Evolutionary conservation across 73 alveolate species (phyloP).

Genomic region (Symbiodinium natans): DNA sequence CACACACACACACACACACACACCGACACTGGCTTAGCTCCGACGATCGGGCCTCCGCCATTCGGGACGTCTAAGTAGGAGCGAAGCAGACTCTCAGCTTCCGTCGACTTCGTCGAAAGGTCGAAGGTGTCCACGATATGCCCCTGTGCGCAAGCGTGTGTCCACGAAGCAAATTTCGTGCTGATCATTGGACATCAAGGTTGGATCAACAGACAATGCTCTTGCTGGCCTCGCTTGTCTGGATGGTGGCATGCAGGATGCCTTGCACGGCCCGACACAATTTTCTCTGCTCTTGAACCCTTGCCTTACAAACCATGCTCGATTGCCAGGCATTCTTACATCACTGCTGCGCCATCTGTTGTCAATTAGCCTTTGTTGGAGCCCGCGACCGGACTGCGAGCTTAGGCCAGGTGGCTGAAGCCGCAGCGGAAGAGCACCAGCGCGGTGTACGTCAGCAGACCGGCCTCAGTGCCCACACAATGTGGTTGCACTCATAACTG

Average conservation of each 20-base stretch:
- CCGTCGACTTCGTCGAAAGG: conserved; percentile 40
- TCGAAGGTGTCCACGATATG: conserved; percentile 88
- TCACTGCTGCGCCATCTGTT: no score
- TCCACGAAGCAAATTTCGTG: no score
- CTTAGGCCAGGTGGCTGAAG: no score
- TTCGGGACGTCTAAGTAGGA: conserved; percentile 78
- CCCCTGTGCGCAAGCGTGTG: conserved; percentile 27
- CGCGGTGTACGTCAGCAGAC: conserved; percentile 86
- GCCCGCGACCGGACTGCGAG: no score
- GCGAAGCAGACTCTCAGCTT: conserved; percentile 79
- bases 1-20: no score
- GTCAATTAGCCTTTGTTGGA: no score
- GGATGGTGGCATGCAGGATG: conserved; percentile 32
- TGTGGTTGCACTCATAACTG: no score
- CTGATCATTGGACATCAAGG: no score
- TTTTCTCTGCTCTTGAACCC: no score
- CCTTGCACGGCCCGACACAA: conserved; percentile 11
- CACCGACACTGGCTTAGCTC: background rate
- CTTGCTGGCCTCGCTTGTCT: conserved; percentile 65
- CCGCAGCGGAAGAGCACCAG: conserved; percentile 83
- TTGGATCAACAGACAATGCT: no score
- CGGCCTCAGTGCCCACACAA: conserved; percentile 24
- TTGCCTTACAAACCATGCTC: no score
- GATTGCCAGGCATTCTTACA: no score
- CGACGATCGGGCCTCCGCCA: background rate